Evolutionary conservation across 306 rosid species (phyloP).

Genomic region (Erythrophleum fordii): DNA sequence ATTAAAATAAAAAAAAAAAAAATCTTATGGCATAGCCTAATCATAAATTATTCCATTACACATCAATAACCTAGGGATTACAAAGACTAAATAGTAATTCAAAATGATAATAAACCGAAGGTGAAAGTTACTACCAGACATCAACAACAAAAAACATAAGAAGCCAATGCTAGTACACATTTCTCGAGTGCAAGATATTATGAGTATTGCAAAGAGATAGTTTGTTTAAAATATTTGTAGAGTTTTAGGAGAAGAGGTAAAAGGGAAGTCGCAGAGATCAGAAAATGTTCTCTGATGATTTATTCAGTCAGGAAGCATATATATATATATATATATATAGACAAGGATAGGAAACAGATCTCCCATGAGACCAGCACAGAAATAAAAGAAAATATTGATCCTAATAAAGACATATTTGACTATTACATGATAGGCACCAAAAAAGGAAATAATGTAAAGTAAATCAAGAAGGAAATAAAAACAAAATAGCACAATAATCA

Average conservation of each 20-base stretch:
- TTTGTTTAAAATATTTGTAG: neutral
- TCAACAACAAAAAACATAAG: constrained; percentile 26
- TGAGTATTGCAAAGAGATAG: neutral
- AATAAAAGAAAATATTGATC: neutral
- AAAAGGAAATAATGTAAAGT: neutral
- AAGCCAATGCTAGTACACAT: neutral
- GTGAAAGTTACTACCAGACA: constrained; percentile 29
- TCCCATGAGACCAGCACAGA: too few species aligned
- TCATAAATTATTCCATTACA: neutral
- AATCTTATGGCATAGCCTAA: neutral
- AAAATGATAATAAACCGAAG: constrained; percentile 10
- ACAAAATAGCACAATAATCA: neutral
- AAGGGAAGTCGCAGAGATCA: too few species aligned
- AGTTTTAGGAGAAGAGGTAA: too few species aligned
- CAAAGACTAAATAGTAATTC: neutral
- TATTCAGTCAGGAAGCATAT: too few species aligned
- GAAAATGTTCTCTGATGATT: too few species aligned
- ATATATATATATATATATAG: too few species aligned
- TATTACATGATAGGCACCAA: neutral
- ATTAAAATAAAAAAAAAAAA: neutral
- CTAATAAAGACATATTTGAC: neutral
- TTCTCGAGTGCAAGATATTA: constrained; percentile 17
- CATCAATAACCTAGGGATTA: neutral
- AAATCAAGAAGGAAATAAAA: neutral
- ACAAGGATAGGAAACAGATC: too few species aligned